phyloP scores from a whole-genome alignment of 192 early-diverging fungal species.

The Coemansia sp. region DNA sequence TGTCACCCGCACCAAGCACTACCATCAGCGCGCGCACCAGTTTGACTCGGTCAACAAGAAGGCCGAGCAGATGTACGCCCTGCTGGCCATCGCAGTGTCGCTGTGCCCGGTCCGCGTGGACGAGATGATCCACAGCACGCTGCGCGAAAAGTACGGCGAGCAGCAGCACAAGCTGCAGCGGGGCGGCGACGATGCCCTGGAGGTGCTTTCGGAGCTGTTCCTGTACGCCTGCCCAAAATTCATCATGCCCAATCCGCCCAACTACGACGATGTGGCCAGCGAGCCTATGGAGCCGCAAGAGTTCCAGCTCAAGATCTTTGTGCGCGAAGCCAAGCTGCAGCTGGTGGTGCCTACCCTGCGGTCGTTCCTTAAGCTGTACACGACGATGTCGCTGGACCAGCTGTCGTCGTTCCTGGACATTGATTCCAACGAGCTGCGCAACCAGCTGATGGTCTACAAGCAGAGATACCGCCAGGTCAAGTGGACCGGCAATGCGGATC shows the following conservation, averaged over 20 bases:
- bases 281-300: constrained; percentile 58
- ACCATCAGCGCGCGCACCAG: constrained; percentile 88
- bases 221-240: constrained; percentile 92
- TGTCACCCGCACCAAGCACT: constrained; percentile 89
- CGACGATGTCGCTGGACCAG: constrained; percentile 84
- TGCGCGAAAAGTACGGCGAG: constrained; percentile 93
- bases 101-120: constrained; percentile 92
- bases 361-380: constrained; percentile 95
- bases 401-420: constrained; percentile 84
- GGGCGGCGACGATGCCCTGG: constrained; percentile 77
- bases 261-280: constrained; percentile 64
- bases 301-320: constrained; percentile 84
- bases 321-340: constrained; percentile 83
- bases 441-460: constrained; percentile 89
- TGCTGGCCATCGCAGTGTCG: constrained; percentile 85
- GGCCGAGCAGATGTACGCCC: constrained; percentile 93
- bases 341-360: constrained; percentile 81
- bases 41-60: constrained; percentile 89
- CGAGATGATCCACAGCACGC: constrained; percentile 82
- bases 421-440: constrained; percentile 77
- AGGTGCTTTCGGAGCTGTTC: constrained; percentile 86
- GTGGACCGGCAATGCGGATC: constrained; percentile 69
- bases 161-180: constrained; percentile 85
- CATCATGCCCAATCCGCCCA: constrained; percentile 84
- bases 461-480: constrained; percentile 89